These are phyloP conservation scores for Escallonia rubra DNA, from an alignment of 129 eudicot genomes.

Conservation along the genomic window DNA sequence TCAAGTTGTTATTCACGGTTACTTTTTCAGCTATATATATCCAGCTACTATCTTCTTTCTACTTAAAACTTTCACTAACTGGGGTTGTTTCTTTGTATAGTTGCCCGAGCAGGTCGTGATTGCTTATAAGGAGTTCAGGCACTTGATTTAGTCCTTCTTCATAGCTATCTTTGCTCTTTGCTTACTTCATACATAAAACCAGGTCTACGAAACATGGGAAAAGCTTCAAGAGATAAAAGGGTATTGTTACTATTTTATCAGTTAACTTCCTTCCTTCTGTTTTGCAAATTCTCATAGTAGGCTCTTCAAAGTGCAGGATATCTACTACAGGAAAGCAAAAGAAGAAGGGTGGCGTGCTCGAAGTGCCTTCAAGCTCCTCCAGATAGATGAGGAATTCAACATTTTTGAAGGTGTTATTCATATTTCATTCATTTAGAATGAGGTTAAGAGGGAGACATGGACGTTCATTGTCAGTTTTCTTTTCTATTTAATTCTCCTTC, in stretches of 20 bases:
- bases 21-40: no score
- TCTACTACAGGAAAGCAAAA: conserved; percentile 93
- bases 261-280: neutral
- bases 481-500: no score
- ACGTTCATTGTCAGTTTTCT: no score
- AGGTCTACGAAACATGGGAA: conserved; percentile 45
- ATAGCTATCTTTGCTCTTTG: no score
- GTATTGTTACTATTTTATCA: conserved; percentile 26
- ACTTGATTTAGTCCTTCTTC: no score
- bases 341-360: conserved; percentile 99
- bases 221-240: conserved; percentile 89
- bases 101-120: no score
- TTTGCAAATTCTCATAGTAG: neutral
- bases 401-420: conserved; percentile 66
- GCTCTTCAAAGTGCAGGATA: conserved; percentile 42
- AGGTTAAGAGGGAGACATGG: neutral
- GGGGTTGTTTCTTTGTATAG: no score
- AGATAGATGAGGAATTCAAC: conserved; percentile 92
- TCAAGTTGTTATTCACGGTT: no score
- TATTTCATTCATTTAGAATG: neutral
- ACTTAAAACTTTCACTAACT: no score
- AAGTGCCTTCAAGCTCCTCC: conserved; percentile 96
- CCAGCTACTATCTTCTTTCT: no score
- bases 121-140: no score
- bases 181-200: neutral